These are phyloP conservation scores for Gliomastix tumulicola DNA, from an alignment of 2,329 filamentous ascomycete species.

Conservation along the genomic window DNA sequence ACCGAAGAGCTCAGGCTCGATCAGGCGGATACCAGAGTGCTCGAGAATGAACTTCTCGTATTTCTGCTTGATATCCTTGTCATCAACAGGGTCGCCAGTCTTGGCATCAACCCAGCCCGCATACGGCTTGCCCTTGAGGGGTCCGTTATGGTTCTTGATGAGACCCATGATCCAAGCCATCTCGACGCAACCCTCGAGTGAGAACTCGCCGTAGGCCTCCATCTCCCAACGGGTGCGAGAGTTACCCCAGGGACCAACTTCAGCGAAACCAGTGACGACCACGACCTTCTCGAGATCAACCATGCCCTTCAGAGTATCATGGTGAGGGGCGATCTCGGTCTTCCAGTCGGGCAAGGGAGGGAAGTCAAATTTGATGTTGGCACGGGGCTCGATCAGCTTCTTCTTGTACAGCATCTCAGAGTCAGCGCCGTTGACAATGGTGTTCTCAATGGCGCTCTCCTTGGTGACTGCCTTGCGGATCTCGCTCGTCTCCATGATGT, in stretches of 20 bases:
- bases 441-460: conserved; percentile 94
- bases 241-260: conserved; percentile 97
- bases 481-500: conserved; percentile 92
- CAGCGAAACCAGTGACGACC: conserved; percentile 92
- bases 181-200: conserved; percentile 93
- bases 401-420: conserved; percentile 93
- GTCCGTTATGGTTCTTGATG: conserved; percentile 97
- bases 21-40: conserved; percentile 93
- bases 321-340: conserved; percentile 80
- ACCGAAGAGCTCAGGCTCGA: conserved; percentile 93
- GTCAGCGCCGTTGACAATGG: conserved; percentile 89
- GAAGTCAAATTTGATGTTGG: conserved; percentile 98
- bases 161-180: conserved; percentile 99
- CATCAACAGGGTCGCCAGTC: conserved; percentile 89
- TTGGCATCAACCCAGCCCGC: conserved; percentile 96
- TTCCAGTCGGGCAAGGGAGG: conserved; percentile 88
- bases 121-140: conserved; percentile 92
- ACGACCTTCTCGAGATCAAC: conserved; percentile 98
- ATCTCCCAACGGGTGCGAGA: conserved; percentile 98
- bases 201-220: conserved; percentile 95
- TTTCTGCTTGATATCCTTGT: conserved; percentile 95
- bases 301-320: conserved; percentile 89
- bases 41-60: conserved; percentile 97
- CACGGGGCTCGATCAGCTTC: conserved; percentile 85
- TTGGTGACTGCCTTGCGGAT: conserved; percentile 90